Percentiles rank a stretch among this genome's conserved stretches.
These are phyloP conservation scores for Claviceps sp. DNA, from an alignment of 2,329 filamentous ascomycete species.

Conservation along the genomic window DNA sequence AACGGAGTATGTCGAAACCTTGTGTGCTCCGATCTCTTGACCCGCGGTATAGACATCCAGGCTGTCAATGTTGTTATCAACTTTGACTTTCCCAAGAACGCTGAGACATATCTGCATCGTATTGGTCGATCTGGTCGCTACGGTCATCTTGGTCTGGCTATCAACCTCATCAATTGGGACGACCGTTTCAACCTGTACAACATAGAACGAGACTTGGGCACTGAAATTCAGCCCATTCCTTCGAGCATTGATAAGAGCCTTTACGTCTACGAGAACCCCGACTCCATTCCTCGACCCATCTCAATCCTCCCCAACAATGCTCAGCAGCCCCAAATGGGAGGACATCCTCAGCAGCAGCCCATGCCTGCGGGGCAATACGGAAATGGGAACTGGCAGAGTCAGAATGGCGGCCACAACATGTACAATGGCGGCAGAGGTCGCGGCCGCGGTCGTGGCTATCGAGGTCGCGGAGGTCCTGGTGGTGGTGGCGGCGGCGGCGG, in stretches of 20 bases:
- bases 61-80: slow-evolving; percentile 99
- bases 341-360: slow-evolving; percentile 8
- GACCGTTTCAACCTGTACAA: slow-evolving; percentile 98
- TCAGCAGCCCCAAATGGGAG: slow-evolving; percentile 18
- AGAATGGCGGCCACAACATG: slow-evolving; percentile 24
- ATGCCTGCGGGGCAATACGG: slow-evolving; percentile 18
- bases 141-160: slow-evolving; percentile 90
- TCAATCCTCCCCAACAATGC: slow-evolving; percentile 30
- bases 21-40: slow-evolving; percentile 93
- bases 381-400: slow-evolving; percentile 33
- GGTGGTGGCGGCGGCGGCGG: slow-evolving; percentile 9
- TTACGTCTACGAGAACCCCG: slow-evolving; percentile 94
- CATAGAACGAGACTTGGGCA: slow-evolving; percentile 93
- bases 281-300: slow-evolving; percentile 78
- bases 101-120: slow-evolving; percentile 94
- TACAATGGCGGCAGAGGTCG: slow-evolving; percentile 19
- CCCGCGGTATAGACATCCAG: slow-evolving; percentile 98
- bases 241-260: slow-evolving; percentile 90
- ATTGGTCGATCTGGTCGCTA: slow-evolving; percentile 97
- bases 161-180: slow-evolving; percentile 99
- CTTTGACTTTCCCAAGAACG: slow-evolving; percentile 99
- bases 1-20: slow-evolving; percentile 96
- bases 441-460: slow-evolving; percentile 25
- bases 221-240: slow-evolving; percentile 95
- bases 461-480: slow-evolving; percentile 21